Evolutionary conservation across 371 early-diverging fungal species (phyloP), one percentile per base, ranked within the genome.

Genomic region (Encephalitozoon cuniculi): DNA sequence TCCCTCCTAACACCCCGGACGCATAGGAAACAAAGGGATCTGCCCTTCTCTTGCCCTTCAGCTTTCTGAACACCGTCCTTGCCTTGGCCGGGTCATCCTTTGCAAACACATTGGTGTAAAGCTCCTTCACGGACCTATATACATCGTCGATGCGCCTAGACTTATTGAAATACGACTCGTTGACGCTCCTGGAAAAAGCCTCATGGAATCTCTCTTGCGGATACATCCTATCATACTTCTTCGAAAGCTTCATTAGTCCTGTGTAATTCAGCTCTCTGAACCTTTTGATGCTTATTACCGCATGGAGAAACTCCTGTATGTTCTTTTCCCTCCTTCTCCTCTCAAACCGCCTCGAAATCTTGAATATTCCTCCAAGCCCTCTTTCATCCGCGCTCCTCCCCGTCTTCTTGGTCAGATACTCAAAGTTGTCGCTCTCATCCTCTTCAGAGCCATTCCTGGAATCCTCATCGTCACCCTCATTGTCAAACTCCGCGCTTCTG

Each of bases 181-280:
- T 64, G 6, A 71, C 69, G 64, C 46, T 68, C 41, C 34, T 64
- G 18, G 44, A 78, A 59, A 46, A 68, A 26, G 70, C 9, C 7
- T 52, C 71, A 12, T 34, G 46, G 44, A 68, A 74, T 53, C 40
- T 23, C 1, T 66, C 76, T 21, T 65, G 46, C 44, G 44, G 52
- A 25, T 64, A 73, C 28, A 55, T 54, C 30, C 74, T 79, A 11
- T 75, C 74, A 59, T 81, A 79, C 66, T 80, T 81, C 65, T 79
- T 79, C 1, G 77, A 54, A 44, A 85, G 69, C 39, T 78, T 82
- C 37, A 63, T 52, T 30, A 85, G 73, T 32, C 79, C 85, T 18
- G 76, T 68, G 11, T 72, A 64, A 59, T 85, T 85, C 67, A 85
- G 54, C 15, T 80, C 78, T 65, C 71, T 79, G 64, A 78, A 85